phyloP scores from a whole-genome alignment of 2,329 filamentous ascomycete species.

The Piedraia hortae region DNA sequence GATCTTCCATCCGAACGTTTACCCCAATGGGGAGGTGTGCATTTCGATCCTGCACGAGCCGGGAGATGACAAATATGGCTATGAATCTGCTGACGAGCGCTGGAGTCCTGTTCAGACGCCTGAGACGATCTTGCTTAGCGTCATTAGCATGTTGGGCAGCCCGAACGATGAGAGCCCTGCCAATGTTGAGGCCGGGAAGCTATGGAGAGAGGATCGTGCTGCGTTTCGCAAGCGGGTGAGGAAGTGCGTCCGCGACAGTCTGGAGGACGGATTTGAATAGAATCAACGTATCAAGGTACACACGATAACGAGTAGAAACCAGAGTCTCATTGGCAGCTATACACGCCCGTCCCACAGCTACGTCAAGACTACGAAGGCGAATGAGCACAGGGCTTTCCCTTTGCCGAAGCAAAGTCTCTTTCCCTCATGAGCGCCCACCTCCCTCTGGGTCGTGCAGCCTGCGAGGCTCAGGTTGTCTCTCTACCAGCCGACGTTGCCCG shows the following conservation, averaged over 20 bases:
- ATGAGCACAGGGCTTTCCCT: constrained; percentile 97
- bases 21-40: constrained; percentile 64
- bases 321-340: too few species aligned
- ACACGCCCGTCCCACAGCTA: too few species aligned
- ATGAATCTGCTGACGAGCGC: constrained; percentile 68
- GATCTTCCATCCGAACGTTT: constrained; percentile 88
- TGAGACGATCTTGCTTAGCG: constrained; percentile 75
- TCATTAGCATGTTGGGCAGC: constrained; percentile 73
- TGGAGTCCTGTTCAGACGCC: constrained; percentile 90
- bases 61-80: constrained; percentile 79
- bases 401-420: constrained; percentile 54
- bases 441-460: constrained; percentile 14
- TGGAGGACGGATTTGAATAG: constrained; percentile 26
- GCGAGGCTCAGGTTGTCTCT: constrained; percentile 13
- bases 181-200: constrained; percentile 71
- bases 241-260: constrained; percentile 52
- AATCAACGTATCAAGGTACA: too few species aligned
- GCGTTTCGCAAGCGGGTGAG: constrained; percentile 60
- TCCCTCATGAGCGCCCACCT: constrained; percentile 90
- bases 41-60: constrained; percentile 93
- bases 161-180: constrained; percentile 91
- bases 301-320: too few species aligned
- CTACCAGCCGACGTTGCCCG: constrained; percentile 18
- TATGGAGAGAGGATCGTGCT: constrained; percentile 55
- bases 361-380: too few species aligned